Evolutionary conservation across 768 basidiomycete species (phyloP).

Genomic region (Panellus pusillus): DNA sequence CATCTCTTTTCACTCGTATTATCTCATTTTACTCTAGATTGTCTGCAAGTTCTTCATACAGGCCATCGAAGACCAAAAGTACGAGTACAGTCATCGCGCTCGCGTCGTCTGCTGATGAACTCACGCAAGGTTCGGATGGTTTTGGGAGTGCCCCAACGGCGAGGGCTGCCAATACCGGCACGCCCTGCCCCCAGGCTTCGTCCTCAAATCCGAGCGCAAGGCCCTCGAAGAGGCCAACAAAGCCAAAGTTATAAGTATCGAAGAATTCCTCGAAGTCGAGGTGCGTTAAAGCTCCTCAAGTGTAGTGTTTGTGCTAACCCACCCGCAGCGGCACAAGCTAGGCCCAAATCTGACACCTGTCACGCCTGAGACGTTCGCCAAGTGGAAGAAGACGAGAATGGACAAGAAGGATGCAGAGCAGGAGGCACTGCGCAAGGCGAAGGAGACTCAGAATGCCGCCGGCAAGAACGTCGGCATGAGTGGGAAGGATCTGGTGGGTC

Average conservation of each 20-base stretch:
- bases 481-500: constrained; percentile 85
- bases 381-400: constrained; percentile 94
- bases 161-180: constrained; percentile 81
- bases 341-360: constrained; percentile 90
- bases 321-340: constrained; percentile 84
- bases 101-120: too few species aligned
- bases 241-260: constrained; percentile 84
- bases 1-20: background rate
- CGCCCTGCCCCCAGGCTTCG: constrained; percentile 87
- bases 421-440: constrained; percentile 79
- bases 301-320: constrained; percentile 1
- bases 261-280: constrained; percentile 98
- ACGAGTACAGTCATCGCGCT: constrained; percentile 18
- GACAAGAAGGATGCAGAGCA: constrained; percentile 92
- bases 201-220: constrained; percentile 81
- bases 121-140: constrained; percentile 78
- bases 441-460: constrained; percentile 76
- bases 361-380: constrained; percentile 85
- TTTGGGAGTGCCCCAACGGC: constrained; percentile 94
- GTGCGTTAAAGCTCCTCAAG: constrained; percentile 40
- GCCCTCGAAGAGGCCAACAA: constrained; percentile 90
- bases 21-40: constrained; percentile 52
- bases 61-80: constrained; percentile 91
- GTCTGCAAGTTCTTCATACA: constrained; percentile 98
- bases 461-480: constrained; percentile 94